Evolutionary conservation across 1,139 yeast species (phyloP), one percentile per base, ranked within the genome.

Genomic region (Blastobotrys elegans): DNA sequence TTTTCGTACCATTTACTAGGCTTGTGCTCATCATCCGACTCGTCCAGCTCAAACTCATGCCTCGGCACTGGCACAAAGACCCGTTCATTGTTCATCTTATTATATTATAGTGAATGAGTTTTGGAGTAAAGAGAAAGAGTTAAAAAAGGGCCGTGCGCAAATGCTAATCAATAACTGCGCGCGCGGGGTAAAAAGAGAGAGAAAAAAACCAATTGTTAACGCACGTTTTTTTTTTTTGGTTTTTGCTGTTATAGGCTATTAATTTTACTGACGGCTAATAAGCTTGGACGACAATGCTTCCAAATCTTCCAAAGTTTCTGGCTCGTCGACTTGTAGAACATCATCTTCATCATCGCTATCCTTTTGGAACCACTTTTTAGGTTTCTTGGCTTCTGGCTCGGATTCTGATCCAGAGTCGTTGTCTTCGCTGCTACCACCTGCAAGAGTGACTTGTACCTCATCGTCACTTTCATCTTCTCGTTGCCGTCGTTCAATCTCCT

Each of bases 241-340:
- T n/a, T n/a, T n/a, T n/a, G n/a, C n/a, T n/a, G n/a, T n/a, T n/a
- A n/a, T n/a, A n/a, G n/a, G n/a, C n/a, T n/a, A n/a, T n/a, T n/a
- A n/a, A n/a, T n/a, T n/a, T n/a, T 31, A 40, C 30, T 20, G 10
- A 21, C 48, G 27, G 5, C 44, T 44, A 41, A 48, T 44, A 48
- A 92, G 79, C 64, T 77, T 78, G 41, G 86, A 77, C 2, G 97
- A 84, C 68, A 92, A 79, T 11, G 95, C 89, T 72, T 92, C 98
- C 67, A 92, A 76, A 62, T 92, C 97, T 64, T 88, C 97, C 66
- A 92, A 73, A 27, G 95, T 84, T 59, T 87, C 86, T 18, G 97
- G 97, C 61, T 83, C 87, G 56, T 86, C 94, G 46, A 85, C 73
- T 66, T 89, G 96, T 52, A 85, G 73, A 47, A 84, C 69, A 35